A percentile compares a stretch with the other conserved stretches of the same genome.
Conservation (phyloP, 2,329 filamentous ascomycete species). For the Cytospora chrysosperma region DNA sequence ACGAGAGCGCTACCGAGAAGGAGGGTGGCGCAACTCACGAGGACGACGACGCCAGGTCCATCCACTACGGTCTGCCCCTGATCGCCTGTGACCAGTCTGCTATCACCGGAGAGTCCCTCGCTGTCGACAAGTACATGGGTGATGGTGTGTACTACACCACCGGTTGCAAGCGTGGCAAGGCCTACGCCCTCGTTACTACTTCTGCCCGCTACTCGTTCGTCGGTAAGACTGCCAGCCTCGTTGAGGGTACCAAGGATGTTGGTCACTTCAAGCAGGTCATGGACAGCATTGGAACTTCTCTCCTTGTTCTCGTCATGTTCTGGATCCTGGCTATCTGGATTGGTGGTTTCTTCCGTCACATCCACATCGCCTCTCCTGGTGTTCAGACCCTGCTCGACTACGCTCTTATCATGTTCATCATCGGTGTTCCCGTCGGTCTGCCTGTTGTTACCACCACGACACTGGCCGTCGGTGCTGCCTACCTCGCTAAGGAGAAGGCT, state of each 20-base stretch:
- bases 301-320: slow-evolving; percentile 75
- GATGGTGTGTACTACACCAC: slow-evolving; percentile 77
- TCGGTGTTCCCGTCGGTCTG: slow-evolving; percentile 78
- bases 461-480: slow-evolving; percentile 73
- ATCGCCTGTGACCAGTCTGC: slow-evolving; percentile 38
- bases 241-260: slow-evolving; percentile 72
- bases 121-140: slow-evolving; percentile 77
- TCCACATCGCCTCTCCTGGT: slow-evolving; percentile 61
- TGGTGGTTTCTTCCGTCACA: slow-evolving; percentile 74
- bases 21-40: not conserved
- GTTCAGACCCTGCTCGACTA: slow-evolving; percentile 67
- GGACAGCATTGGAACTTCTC: slow-evolving; percentile 74
- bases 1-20: slow-evolving; percentile 6
- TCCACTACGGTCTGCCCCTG: slow-evolving; percentile 19
- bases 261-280: slow-evolving; percentile 81
- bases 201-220: slow-evolving; percentile 73
- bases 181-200: slow-evolving; percentile 66
- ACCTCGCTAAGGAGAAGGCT: slow-evolving; percentile 74
- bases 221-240: slow-evolving; percentile 71
- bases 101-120: slow-evolving; percentile 78
- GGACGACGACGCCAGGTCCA: slow-evolving; percentile 16
- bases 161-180: slow-evolving; percentile 78
- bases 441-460: slow-evolving; percentile 78
- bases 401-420: slow-evolving; percentile 69
- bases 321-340: slow-evolving; percentile 75